These are phyloP conservation scores for Rhizopogon salebrosus DNA, from an alignment of 768 basidiomycete genomes.

Conservation along the genomic window DNA sequence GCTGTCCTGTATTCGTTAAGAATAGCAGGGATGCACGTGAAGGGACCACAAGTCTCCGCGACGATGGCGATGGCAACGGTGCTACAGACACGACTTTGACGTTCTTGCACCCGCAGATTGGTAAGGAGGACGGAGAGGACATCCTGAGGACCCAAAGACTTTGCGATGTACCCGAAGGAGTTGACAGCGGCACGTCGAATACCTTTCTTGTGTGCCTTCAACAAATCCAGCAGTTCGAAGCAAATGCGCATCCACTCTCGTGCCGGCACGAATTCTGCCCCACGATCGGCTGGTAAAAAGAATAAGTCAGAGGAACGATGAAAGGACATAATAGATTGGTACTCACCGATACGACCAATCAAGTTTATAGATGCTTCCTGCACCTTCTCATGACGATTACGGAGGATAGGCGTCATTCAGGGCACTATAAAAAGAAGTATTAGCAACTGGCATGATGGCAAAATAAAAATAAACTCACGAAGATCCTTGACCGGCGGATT, in stretches of 20 bases:
- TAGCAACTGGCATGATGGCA: not conserved
- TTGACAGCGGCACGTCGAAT: constrained; percentile 99
- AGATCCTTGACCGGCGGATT: constrained; percentile 99
- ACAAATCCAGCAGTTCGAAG: constrained; percentile 92
- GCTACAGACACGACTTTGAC: constrained; percentile 96
- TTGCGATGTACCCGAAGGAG: constrained; percentile 99
- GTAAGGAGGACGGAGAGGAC: constrained; percentile 94
- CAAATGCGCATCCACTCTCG: constrained; percentile 99
- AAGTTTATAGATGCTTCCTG: constrained; percentile 99
- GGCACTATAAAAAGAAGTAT: constrained; percentile 58
- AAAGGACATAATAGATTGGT: not conserved
- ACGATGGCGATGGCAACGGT: constrained; percentile 98
- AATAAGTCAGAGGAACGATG: not conserved
- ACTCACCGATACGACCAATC: constrained; percentile 87
- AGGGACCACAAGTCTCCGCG: constrained; percentile 94
- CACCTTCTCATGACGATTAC: constrained; percentile 98
- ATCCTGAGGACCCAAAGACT: constrained; percentile 98
- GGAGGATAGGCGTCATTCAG: constrained; percentile 99
- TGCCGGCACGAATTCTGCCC: constrained; percentile 96
- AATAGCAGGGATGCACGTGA: constrained; percentile 98
- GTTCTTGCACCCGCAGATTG: constrained; percentile 96
- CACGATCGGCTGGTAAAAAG: constrained; percentile 74
- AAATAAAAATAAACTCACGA: constrained; percentile 45
- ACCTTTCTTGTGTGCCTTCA: constrained; percentile 99
- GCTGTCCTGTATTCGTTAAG: constrained; percentile 98